phyloP scores from a whole-genome alignment of 202 grass and related monocot species.

The Eragrostis tef region DNA sequence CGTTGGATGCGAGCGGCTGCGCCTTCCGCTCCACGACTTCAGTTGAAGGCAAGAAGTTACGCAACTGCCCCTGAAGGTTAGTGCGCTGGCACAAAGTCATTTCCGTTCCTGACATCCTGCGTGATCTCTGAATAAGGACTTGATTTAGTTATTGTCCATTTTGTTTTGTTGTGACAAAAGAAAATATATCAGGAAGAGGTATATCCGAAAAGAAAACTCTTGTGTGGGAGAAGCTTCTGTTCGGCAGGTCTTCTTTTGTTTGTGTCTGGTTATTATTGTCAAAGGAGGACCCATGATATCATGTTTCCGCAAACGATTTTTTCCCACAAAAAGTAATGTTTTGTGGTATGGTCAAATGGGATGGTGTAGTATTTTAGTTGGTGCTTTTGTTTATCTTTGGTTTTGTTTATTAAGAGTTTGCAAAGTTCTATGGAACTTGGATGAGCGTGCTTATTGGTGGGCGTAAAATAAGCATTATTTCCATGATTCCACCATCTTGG shows the following conservation, averaged over 20 bases:
- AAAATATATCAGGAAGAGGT: background rate
- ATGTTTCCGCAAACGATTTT: conserved; percentile 17
- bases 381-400: background rate
- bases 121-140: background rate
- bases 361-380: background rate
- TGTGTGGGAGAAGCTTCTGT: conserved; percentile 13
- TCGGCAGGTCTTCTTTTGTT: conserved; percentile 6
- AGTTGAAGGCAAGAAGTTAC: conserved; percentile 37
- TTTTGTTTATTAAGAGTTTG: background rate
- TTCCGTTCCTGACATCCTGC: background rate
- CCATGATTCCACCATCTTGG: background rate
- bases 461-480: background rate
- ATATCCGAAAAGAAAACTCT: conserved; percentile 21
- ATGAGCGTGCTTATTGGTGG: background rate
- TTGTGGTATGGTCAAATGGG: conserved; percentile 34
- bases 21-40: conserved; percentile 37
- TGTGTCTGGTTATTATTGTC: background rate
- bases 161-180: conserved; percentile 34
- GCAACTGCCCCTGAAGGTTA: conserved; percentile 49
- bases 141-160: conserved; percentile 10
- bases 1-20: conserved; percentile 63
- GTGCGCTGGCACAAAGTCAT: conserved; percentile 49
- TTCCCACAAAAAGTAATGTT: conserved; percentile 1
- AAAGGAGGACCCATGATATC: conserved; percentile 17
- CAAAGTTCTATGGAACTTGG: conserved; percentile 6